Conservation (phyloP, 129 eudicot genomes). For the Sambucus nigra region DNA sequence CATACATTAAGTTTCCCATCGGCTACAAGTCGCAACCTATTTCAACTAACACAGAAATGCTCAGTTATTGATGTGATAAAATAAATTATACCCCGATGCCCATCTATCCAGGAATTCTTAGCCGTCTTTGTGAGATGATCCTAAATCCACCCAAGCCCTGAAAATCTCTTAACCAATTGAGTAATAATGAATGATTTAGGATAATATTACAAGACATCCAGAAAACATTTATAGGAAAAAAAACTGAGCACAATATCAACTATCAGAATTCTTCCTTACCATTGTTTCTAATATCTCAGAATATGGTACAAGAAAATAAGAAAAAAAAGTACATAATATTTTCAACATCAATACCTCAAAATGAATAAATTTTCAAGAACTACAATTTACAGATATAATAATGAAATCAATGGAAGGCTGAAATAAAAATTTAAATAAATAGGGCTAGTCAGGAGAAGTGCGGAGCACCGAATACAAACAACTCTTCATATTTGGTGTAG, state of each 20-base stretch:
- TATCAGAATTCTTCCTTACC: constrained; percentile 68
- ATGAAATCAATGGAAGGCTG: too few relatives aligned
- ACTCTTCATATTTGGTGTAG: too few relatives aligned
- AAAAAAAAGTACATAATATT: too few relatives aligned
- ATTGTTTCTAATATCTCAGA: constrained; percentile 85
- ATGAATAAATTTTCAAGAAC: too few relatives aligned
- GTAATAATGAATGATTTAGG: too few relatives aligned
- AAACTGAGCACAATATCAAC: not conserved
- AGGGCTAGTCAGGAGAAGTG: too few relatives aligned
- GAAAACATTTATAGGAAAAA: not conserved
- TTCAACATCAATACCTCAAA: too few relatives aligned
- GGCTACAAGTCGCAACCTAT: constrained; percentile 79
- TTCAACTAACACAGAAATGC: constrained; percentile 95
- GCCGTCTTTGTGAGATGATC: constrained; percentile 91
- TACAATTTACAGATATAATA: too few relatives aligned
- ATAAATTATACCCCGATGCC: constrained; percentile 83
- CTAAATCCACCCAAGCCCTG: constrained; percentile 40
- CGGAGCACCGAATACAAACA: too few relatives aligned
- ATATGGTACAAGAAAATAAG: too few relatives aligned
- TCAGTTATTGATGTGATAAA: constrained; percentile 93
- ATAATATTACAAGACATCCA: too few relatives aligned
- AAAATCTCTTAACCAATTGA: constrained; percentile 53
- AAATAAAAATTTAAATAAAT: too few relatives aligned
- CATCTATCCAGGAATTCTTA: constrained; percentile 77
- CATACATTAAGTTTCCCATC: constrained; percentile 96